These are phyloP conservation scores for Lipomyces anomalus DNA, from an alignment of 805 yeast species.

Conservation along the genomic window DNA sequence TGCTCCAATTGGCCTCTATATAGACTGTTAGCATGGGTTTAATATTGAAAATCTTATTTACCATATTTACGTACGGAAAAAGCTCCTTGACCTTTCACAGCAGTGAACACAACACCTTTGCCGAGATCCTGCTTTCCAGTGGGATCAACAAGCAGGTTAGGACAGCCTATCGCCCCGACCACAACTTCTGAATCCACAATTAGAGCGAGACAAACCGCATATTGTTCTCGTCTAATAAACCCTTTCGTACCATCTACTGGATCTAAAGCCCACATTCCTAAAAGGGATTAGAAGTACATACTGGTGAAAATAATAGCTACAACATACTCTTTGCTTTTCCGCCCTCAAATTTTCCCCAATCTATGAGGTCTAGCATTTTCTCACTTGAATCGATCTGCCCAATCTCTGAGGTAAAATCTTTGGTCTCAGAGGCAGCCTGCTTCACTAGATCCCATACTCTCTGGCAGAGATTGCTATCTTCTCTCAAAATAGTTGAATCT, in stretches of 20 bases:
- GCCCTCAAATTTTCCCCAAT: constrained; percentile 73
- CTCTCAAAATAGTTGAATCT: constrained; percentile 63
- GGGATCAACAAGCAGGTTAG: constrained; percentile 64
- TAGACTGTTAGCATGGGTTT: not conserved
- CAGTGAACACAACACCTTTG: constrained; percentile 71
- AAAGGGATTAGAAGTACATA: not conserved
- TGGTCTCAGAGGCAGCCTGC: constrained; percentile 41
- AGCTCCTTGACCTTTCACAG: constrained; percentile 64
- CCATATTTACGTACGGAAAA: constrained; percentile 41
- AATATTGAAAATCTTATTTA: not conserved
- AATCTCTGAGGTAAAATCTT: constrained; percentile 27
- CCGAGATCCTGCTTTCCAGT: constrained; percentile 28
- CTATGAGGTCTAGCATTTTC: constrained; percentile 60
- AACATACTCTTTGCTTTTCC: constrained; percentile 51
- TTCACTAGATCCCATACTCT: constrained; percentile 57
- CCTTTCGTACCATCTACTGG: constrained; percentile 99
- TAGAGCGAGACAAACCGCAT: constrained; percentile 89
- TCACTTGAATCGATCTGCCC: constrained; percentile 35
- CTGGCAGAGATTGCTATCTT: constrained; percentile 43
- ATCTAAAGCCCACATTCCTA: constrained; percentile 93
- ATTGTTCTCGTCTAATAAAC: constrained; percentile 90
- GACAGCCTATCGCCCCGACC: constrained; percentile 94
- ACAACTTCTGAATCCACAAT: constrained; percentile 79
- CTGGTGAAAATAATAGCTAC: not conserved
- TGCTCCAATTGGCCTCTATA: constrained; percentile 16